A percentile compares a stretch with the other conserved stretches of the same genome.
phyloP scores from a whole-genome alignment of 164 flowering plant genomes.

The Sextonia rubra region DNA sequence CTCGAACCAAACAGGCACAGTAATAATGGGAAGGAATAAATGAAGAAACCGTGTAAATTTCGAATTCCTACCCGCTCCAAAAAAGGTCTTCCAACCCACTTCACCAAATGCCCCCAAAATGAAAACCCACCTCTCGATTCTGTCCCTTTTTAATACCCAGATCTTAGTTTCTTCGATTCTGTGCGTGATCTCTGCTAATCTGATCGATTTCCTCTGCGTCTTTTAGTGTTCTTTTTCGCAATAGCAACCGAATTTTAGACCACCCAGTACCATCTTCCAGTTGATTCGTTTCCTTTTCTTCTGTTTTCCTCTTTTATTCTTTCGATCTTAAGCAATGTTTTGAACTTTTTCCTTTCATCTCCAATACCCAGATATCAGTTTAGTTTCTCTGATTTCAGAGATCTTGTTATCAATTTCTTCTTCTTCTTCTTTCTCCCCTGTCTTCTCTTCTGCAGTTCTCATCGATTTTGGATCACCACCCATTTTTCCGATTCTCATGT shows the following conservation, averaged over 20 bases:
- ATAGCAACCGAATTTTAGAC: too few relatives aligned
- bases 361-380: constrained; percentile 3
- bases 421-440: background rate
- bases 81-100: constrained; percentile 21
- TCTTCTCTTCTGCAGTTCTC: background rate
- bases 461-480: background rate
- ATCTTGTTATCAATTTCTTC: background rate
- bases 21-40: too few relatives aligned
- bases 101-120: constrained; percentile 16
- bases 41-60: background rate
- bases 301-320: background rate
- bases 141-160: constrained; percentile 24
- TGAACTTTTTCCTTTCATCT: background rate
- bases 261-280: too few relatives aligned
- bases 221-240: background rate
- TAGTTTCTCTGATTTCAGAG: background rate
- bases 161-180: constrained; percentile 17
- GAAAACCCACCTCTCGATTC: constrained; percentile 23
- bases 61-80: constrained; percentile 29
- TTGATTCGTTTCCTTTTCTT: background rate
- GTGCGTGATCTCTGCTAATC: background rate
- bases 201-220: constrained; percentile 16
- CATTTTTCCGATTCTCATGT: background rate
- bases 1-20: too few relatives aligned
- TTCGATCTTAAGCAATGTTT: background rate